These are phyloP conservation scores for Penicillium desertorum DNA, from an alignment of 495 filamentous ascomycete genomes.

Conservation along the genomic window DNA sequence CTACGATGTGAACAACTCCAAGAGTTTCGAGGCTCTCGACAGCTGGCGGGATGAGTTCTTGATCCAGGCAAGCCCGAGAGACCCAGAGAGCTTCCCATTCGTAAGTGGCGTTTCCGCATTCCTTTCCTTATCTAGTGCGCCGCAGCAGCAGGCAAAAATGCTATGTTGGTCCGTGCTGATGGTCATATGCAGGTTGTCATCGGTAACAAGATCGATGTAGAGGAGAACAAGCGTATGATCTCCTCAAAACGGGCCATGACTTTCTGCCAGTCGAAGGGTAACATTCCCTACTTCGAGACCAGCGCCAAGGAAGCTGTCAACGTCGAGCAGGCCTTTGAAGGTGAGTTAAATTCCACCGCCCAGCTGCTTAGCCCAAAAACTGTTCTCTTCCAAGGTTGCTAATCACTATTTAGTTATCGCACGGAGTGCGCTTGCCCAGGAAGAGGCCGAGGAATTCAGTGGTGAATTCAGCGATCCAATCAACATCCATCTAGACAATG, in stretches of 20 bases:
- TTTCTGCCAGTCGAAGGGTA: constrained; percentile 96
- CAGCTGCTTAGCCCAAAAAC: background rate
- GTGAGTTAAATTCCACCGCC: constrained; percentile 44
- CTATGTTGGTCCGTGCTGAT: constrained; percentile 8
- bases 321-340: constrained; percentile 98
- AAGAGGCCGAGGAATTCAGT: constrained; percentile 89
- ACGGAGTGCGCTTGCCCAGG: constrained; percentile 89
- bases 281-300: constrained; percentile 98
- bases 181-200: constrained; percentile 67
- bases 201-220: constrained; percentile 98
- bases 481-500: constrained; percentile 91
- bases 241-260: constrained; percentile 93
- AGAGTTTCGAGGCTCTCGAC: constrained; percentile 97
- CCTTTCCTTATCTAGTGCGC: background rate
- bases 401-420: constrained; percentile 72
- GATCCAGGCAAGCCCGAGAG: constrained; percentile 93
- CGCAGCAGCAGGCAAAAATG: background rate
- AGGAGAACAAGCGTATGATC: constrained; percentile 96
- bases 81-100: constrained; percentile 97
- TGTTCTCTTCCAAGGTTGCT: constrained; percentile 8
- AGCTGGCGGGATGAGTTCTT: constrained; percentile 99
- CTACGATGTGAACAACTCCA: constrained; percentile 98
- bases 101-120: constrained; percentile 52
- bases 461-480: constrained; percentile 96
- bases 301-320: constrained; percentile 98